These are phyloP conservation scores for Entomortierella parvispora DNA, from an alignment of 192 early-diverging fungal species.

Conservation along the genomic window DNA sequence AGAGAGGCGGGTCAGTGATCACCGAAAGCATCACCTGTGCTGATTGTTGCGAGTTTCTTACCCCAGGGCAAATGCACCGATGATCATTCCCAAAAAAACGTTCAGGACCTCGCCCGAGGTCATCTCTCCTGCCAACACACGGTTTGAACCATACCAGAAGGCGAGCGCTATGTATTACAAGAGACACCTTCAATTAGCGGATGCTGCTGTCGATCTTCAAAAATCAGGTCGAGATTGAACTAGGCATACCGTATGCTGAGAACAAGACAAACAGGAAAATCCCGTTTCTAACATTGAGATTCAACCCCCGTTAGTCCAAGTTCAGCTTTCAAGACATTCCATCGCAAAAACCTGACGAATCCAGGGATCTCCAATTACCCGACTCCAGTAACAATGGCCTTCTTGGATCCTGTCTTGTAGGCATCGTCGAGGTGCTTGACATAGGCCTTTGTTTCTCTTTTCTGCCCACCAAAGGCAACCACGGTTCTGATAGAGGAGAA, in stretches of 20 bases:
- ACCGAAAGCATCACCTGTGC: no score
- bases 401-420: constrained; percentile 69
- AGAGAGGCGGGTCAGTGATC: not conserved
- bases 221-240: not conserved
- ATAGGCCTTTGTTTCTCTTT: constrained; percentile 76
- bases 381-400: constrained; percentile 64
- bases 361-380: constrained; percentile 56
- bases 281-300: no score
- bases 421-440: constrained; percentile 69
- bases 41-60: constrained; percentile 6
- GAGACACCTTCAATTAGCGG: not conserved
- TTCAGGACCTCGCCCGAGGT: constrained; percentile 69
- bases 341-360: no score
- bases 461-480: constrained; percentile 84
- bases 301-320: no score
- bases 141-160: constrained; percentile 86
- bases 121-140: constrained; percentile 63
- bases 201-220: not conserved
- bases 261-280: not conserved
- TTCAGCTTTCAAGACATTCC: no score
- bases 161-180: constrained; percentile 56
- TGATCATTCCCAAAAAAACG: constrained; percentile 90
- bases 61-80: constrained; percentile 65
- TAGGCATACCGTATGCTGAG: constrained; percentile 49
- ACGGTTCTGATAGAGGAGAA: constrained; percentile 89